These are phyloP conservation scores for Xerocomellus amylosporus DNA, from an alignment of 768 basidiomycete genomes.

Conservation along the genomic window DNA sequence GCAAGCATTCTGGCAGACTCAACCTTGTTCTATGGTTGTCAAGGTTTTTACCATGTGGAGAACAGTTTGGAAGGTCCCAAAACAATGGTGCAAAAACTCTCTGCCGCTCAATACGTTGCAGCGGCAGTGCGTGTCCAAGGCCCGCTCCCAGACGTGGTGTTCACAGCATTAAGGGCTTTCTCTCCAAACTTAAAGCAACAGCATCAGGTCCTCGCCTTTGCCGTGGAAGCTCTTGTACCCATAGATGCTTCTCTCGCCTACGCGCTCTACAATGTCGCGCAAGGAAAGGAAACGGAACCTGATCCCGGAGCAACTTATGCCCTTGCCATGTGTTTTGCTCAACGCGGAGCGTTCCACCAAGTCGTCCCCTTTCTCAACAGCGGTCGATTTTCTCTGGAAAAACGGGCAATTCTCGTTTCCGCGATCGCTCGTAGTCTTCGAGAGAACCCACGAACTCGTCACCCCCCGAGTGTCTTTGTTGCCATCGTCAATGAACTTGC, in stretches of 20 bases:
- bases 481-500: conserved; percentile 36
- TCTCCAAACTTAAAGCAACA: conserved; percentile 27
- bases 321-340: conserved; percentile 33
- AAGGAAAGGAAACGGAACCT: conserved; percentile 20
- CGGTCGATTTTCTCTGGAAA: conserved; percentile 27
- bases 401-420: conserved; percentile 38
- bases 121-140: conserved; percentile 30
- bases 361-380: conserved; percentile 37
- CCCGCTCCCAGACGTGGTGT: conserved; percentile 29
- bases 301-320: conserved; percentile 23
- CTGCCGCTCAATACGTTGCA: conserved; percentile 26
- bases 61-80: conserved; percentile 17
- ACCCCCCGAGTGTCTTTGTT: conserved; percentile 31
- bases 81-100: not conserved
- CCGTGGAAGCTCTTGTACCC: conserved; percentile 19
- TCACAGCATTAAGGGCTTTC: conserved; percentile 27
- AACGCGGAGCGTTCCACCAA: conserved; percentile 23
- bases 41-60: conserved; percentile 29
- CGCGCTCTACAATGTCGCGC: conserved; percentile 35
- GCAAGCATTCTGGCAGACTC: conserved; percentile 39
- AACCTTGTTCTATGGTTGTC: conserved; percentile 37
- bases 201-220: conserved; percentile 25
- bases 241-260: conserved; percentile 34
- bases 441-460: conserved; percentile 29
- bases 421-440: conserved; percentile 40